Base-by-base conservation (phyloP, 805 yeast species). In the Saccharomycopsis selenospora region DNA sequence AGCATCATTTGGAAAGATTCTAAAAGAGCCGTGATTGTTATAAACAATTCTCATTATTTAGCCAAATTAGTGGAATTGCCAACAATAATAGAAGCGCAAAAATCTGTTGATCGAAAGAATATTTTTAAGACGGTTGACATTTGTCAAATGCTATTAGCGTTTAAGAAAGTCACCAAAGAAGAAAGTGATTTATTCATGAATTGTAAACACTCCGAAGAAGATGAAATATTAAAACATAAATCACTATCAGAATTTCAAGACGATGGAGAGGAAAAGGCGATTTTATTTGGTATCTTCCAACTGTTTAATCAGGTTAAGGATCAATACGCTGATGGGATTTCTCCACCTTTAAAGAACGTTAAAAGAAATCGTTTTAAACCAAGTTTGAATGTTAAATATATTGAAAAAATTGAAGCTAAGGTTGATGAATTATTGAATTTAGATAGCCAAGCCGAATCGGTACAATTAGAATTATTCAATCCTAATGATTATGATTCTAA, bases 1-100 rank as follows among this genome's bases (percentile, higher is more conserved):
- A 75, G 75, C 43, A 75, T 93, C 54, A 84, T 83, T 60, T 91
- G 96, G 88, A 79, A 83, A 51, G 93, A 91, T 54, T 72, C 81
- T 45, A 75, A 82, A 40, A 78, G 87, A 51, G 97, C 97, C 0
- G 73, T 87, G 18, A 78, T 91, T 2, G 73, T 75, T 20, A 74
- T 93, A 6, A 49, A 47, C 18, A 41, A 49, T 25, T 44, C 48
- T 4, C 49, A 46, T 18, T 52, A 49, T 42, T 42, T 52, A 41
- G 96, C 95, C 0, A 80, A 87, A 54, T 67, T 93, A 29, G 78
- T 93, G n/a, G 91, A 90, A 57, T 68, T 93, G 54, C 99, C 99
- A 0, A 86, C 96, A 0, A 66, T 90, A 3, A 76, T 86, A 7
- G 99, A 93, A 62, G 78, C 85, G 4, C 87, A 83, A 62, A 93